Percentiles rank a stretch among this genome's conserved stretches.
Conservation (phyloP, 345 rosid genomes). For the Moricandia moricandioides region DNA sequence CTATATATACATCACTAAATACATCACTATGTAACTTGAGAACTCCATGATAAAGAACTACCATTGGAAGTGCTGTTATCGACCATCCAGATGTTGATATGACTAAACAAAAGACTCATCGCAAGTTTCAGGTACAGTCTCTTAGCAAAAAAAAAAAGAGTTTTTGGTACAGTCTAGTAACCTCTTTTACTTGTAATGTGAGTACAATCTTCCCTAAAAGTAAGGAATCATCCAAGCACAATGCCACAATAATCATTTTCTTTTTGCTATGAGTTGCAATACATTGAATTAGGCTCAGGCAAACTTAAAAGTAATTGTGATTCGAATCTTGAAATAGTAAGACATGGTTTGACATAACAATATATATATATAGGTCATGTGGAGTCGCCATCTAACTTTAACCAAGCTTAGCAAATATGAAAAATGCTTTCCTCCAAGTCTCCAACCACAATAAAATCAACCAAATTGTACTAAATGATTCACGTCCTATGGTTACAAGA, state of each 20-base stretch:
- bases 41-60: no score
- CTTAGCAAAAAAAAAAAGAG: no score
- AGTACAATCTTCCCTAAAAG: slow-evolving; percentile 9
- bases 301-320: background rate
- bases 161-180: no score
- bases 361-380: background rate
- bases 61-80: no score
- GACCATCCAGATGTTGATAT: slow-evolving; percentile 26
- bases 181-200: background rate
- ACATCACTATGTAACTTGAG: no score
- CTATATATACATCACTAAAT: no score
- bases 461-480: background rate
- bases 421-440: background rate
- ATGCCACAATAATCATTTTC: background rate
- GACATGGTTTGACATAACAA: background rate
- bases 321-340: slow-evolving; percentile 13
- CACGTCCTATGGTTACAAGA: background rate
- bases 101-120: slow-evolving; percentile 28
- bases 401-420: background rate
- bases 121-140: slow-evolving; percentile 10
- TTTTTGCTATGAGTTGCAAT: background rate
- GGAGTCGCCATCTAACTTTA: slow-evolving; percentile 2
- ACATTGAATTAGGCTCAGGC: slow-evolving; percentile 5
- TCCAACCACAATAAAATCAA: slow-evolving; percentile 4
- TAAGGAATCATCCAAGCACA: background rate